Percentiles rank a stretch among this genome's conserved stretches.
These are phyloP conservation scores for Pilasporangium apinafurcum DNA, from an alignment of 352 stramenopile species.

Conservation along the genomic window DNA sequence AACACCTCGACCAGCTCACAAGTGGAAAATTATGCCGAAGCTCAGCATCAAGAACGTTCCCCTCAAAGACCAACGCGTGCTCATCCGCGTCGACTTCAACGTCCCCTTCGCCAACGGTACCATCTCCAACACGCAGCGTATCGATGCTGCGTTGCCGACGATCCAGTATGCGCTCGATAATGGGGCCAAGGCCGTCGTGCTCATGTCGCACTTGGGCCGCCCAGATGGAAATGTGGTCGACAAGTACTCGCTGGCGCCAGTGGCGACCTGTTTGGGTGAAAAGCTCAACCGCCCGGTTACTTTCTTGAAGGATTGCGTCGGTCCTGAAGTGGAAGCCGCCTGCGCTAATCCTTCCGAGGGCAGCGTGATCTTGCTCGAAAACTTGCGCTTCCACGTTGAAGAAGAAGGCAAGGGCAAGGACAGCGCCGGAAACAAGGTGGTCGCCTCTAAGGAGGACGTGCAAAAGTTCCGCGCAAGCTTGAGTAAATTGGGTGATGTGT, in stretches of 20 bases:
- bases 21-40: conserved; percentile 60
- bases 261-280: conserved; percentile 88
- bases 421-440: conserved; percentile 75
- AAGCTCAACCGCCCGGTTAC: conserved; percentile 90
- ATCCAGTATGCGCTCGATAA: conserved; percentile 97
- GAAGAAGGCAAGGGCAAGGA: conserved; percentile 92
- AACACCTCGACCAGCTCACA: not conserved
- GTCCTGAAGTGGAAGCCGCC: conserved; percentile 79
- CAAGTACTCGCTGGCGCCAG: conserved; percentile 96
- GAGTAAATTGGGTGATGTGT: conserved; percentile 94
- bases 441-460: conserved; percentile 91
- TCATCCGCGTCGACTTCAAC: conserved; percentile 99
- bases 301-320: conserved; percentile 96
- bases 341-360: conserved; percentile 59
- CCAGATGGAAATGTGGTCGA: conserved; percentile 91
- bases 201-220: conserved; percentile 98
- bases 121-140: conserved; percentile 98
- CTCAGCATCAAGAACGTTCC: conserved; percentile 91
- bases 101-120: conserved; percentile 96
- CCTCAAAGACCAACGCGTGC: conserved; percentile 96
- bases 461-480: conserved; percentile 89
- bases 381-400: conserved; percentile 98
- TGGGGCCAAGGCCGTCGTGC: conserved; percentile 96
- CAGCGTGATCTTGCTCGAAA: conserved; percentile 97
- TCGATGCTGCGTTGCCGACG: conserved; percentile 94